Base-by-base conservation (phyloP, 2,329 filamentous ascomycete genomes). In the Colletotrichum sp. region DNA sequence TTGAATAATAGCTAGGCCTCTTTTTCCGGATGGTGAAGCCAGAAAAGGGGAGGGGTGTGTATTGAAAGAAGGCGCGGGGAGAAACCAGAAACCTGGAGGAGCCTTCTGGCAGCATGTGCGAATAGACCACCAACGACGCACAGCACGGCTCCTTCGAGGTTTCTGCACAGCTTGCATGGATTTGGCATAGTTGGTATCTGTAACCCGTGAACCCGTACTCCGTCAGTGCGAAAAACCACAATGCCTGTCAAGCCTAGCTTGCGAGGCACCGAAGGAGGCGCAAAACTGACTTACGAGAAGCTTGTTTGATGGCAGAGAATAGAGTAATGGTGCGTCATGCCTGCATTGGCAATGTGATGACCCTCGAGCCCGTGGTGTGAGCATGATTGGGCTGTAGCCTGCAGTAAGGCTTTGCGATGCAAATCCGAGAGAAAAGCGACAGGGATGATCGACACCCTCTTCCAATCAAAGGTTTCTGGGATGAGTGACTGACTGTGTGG, bases 321-420 rank as follows among this genome's bases (percentile, higher is more conserved):
- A 75, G 59, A 73, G 64, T 65, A 73, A 68, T 73, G 12, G 57
- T 73, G 70, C 73, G 73, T 75, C 73, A 75, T 75, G 70, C 64
- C 44, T 73, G 73, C 70, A 75, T 73, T 75, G 70, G 59, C 64
- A 44, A 34, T 32, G 44, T 39, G 25, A 61, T 52, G 44, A 68
- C 34, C 48, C 48, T 72, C 57, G 19, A 68, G 70, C 34, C 39
- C 61, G 55, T 34, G 55, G 72, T 60, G 36, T 64, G 59, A 52
- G 64, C 70, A 59, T 68, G 70, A 73, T 75, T 72, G 72, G 72
- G 55, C 44, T 63, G 19, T 27, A 57, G 65, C 15, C 22, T 48
- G 55, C 44, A 36, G 32, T 34, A 22, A 34, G 59, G 59, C 59
- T 63, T 63, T 74, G 59, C 68, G 68, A 12, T 55, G 34, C 64